These are phyloP conservation scores for Xanthoconium stramineum DNA, from an alignment of 768 basidiomycete genomes.

Conservation along the genomic window DNA sequence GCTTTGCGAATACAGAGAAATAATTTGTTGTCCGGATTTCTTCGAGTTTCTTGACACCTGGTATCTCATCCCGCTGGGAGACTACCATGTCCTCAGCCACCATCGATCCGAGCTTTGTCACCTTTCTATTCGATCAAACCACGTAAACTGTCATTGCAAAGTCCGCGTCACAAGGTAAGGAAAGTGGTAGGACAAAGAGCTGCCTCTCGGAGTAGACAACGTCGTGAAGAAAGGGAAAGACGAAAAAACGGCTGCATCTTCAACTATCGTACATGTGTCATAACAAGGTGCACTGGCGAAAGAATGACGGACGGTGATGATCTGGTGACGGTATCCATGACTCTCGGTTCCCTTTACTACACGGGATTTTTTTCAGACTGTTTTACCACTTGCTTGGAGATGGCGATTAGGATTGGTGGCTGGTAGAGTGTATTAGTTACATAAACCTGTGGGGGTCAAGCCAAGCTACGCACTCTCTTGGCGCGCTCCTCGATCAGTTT, in stretches of 20 bases:
- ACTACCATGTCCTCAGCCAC: not conserved
- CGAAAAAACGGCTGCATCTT: too few species aligned
- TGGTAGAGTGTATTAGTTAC: not conserved
- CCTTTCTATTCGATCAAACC: not conserved
- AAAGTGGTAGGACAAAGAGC: not conserved
- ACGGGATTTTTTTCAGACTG: slow-evolving; percentile 5
- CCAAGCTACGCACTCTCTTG: slow-evolving; percentile 6
- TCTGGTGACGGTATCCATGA: not conserved
- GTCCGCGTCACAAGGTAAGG: not conserved
- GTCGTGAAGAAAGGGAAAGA: not conserved
- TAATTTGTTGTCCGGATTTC: too few species aligned
- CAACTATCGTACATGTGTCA: too few species aligned
- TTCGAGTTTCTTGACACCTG: too few species aligned
- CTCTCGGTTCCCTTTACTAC: not conserved
- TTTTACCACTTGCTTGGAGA: slow-evolving; percentile 11
- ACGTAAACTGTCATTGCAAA: not conserved
- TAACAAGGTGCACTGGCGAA: too few species aligned
- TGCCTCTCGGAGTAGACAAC: not conserved
- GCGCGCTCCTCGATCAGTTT: slow-evolving; percentile 1
- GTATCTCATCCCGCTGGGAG: not conserved
- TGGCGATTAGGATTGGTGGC: slow-evolving; percentile 16
- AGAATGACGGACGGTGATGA: too few species aligned
- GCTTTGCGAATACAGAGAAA: too few species aligned
- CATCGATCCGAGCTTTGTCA: too few species aligned
- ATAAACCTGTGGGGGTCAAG: not conserved